Base-by-base conservation (phyloP, 352 stramenopile genomes). In the Phytophthora citrophthora region DNA sequence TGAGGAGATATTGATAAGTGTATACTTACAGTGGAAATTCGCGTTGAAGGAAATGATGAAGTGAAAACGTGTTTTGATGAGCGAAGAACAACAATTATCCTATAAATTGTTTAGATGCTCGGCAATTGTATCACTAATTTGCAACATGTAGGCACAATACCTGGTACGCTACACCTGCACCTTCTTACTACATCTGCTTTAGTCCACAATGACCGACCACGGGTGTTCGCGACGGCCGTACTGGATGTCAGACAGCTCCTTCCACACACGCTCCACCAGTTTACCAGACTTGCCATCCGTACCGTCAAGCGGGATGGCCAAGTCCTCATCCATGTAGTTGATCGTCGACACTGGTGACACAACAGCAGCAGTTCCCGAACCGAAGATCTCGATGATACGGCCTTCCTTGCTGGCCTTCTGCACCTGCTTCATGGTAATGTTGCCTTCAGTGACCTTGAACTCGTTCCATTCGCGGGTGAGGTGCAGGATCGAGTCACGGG, bases 381-480 rank as follows among this genome's bases (percentile, higher is more conserved):
- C 97, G 77, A 99, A 99, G 50, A 96, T 82, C 78, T 99, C 97
- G 16, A 98, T 61, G 32, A 99, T 73, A 38, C 93, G 77, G 31
- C 90, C 89, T 38, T 98, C 93, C 23, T 90, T 68, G 16, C 86
- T 81, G n/a, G 97, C 96, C 70, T 97, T 89, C 55, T 86, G 74
- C 61, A 99, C 78, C 75, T 99, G 91, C 55, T 88, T 80, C 91
- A 99, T 98, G 39, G 79, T 98, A 45, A 98, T 88, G 64, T 93
- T 92, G 36, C 83, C 78, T 77, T 99, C 97, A 5, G 79, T 88
- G 26, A 99, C 96, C 57, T 98, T 95, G 73, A 97, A 97, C 61
- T 97, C 90, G 56, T 88, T 84, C 94, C 95, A 99, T 57, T 85
- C 77, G 46, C 83, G 79, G 6, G 93, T 83, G 16, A 99, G 77